A percentile compares a stretch with the other conserved stretches of the same genome.
phyloP scores from a whole-genome alignment of 257 asterid species.

The Datura wrightii region DNA sequence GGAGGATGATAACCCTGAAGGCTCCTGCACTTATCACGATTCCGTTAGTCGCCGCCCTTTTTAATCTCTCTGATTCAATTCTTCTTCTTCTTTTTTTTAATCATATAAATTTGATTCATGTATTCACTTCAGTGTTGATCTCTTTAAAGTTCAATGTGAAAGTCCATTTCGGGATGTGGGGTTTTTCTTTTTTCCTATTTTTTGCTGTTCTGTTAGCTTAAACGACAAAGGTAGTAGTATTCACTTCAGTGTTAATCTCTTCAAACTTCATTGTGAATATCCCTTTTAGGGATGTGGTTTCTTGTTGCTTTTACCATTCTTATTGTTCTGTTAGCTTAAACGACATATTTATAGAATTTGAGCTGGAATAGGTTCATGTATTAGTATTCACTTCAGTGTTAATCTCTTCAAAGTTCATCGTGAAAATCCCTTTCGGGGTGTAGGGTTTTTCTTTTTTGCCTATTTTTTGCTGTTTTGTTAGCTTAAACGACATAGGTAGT shows the following conservation, averaged over 20 bases:
- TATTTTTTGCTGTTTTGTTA: background rate
- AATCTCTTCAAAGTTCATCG: background rate
- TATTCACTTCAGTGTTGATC: background rate
- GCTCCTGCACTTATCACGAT: slow-evolving; percentile 72
- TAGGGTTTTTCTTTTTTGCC: too few species aligned
- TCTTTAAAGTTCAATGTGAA: background rate
- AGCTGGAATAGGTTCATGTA: background rate
- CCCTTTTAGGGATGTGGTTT: background rate
- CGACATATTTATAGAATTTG: background rate
- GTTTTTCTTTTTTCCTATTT: too few species aligned
- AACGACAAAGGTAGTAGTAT: background rate
- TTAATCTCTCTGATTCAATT: background rate
- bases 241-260: background rate
- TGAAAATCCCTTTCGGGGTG: too few species aligned
- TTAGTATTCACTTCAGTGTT: background rate
- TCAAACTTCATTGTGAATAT: background rate
- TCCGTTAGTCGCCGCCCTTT: slow-evolving; percentile 49
- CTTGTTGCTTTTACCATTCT: background rate
- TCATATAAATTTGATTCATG: too few species aligned
- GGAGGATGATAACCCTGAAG: slow-evolving; percentile 70
- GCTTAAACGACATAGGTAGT: background rate
- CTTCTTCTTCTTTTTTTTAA: too few species aligned
- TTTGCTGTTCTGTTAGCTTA: too few species aligned
- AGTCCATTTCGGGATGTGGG: too few species aligned
- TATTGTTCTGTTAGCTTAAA: background rate